phyloP scores from a whole-genome alignment of 202 grass and related monocot species.

The Carex sylvatica region DNA sequence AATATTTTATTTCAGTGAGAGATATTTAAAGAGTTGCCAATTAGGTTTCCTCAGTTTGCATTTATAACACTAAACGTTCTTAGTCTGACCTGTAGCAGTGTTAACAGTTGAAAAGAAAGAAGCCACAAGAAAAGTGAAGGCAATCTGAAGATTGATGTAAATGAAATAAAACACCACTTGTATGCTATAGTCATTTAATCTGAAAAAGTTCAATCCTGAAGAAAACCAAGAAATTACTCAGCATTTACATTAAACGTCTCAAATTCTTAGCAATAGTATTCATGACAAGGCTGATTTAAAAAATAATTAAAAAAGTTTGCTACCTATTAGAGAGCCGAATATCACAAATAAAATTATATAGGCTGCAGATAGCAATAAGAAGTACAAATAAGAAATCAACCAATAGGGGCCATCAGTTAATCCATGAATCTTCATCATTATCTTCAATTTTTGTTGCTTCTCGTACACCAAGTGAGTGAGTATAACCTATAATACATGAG shows the following conservation, averaged over 20 bases:
- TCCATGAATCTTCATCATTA: conserved; percentile 87
- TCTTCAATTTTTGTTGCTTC: conserved; percentile 64
- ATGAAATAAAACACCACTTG: conserved; percentile 53
- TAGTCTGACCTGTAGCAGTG: conserved; percentile 49
- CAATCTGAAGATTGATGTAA: conserved; percentile 63
- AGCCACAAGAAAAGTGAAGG: conserved; percentile 56
- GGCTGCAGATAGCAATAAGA: conserved; percentile 56
- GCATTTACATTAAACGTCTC: not conserved
- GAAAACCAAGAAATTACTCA: conserved; percentile 23
- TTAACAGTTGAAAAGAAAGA: conserved; percentile 53
- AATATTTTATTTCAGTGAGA: not conserved
- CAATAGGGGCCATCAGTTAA: conserved; percentile 59
- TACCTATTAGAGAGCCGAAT: conserved; percentile 93
- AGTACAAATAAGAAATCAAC: conserved; percentile 69
- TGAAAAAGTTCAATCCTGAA: conserved; percentile 52
- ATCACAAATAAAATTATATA: conserved; percentile 79
- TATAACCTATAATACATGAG: conserved; percentile 46
- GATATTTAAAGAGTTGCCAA: not conserved
- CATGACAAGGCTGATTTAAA: not conserved
- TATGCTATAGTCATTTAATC: conserved; percentile 37
- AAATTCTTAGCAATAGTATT: conserved; percentile 7
- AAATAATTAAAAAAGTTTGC: conserved; percentile 36
- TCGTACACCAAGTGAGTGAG: conserved; percentile 56
- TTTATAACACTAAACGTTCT: no score
- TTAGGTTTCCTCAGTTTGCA: not conserved